Conservation (phyloP, 2,329 filamentous ascomycete species). For the Thelonectria olida region DNA sequence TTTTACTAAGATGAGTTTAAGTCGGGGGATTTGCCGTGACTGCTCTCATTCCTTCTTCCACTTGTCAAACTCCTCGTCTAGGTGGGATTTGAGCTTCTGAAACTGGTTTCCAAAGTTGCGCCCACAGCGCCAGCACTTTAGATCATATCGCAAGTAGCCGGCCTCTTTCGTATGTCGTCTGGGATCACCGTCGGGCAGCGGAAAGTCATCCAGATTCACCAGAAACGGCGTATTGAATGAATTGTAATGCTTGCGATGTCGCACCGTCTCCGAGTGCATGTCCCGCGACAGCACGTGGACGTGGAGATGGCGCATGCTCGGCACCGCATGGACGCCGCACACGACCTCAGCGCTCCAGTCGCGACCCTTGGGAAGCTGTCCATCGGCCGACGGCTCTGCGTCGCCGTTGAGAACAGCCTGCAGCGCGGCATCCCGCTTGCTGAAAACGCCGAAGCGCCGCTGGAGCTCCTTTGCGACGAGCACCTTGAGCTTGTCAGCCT, state of each 20-base stretch:
- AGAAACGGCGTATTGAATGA: constrained; percentile 90
- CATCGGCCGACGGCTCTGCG: constrained; percentile 36
- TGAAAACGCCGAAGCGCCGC: constrained; percentile 71
- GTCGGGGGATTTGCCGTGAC: neutral
- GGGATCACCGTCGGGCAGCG: constrained; percentile 72
- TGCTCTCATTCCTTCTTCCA: constrained; percentile 72
- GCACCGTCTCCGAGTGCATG: constrained; percentile 75
- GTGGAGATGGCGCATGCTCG: constrained; percentile 93
- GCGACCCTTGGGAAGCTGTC: constrained; percentile 72
- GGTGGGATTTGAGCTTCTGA: constrained; percentile 76
- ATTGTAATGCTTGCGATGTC: constrained; percentile 89
- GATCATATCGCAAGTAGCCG: constrained; percentile 70
- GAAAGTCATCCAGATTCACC: constrained; percentile 81
- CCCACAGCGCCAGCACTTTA: constrained; percentile 88
- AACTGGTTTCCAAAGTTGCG: constrained; percentile 79
- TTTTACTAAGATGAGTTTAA: neutral
- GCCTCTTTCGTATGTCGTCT: constrained; percentile 65
- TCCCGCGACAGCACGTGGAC: constrained; percentile 88
- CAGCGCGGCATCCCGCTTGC: constrained; percentile 69
- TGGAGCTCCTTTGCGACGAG: constrained; percentile 81
- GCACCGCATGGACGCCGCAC: constrained; percentile 84
- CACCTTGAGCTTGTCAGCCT: constrained; percentile 67
- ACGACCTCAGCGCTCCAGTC: constrained; percentile 82
- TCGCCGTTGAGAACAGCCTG: constrained; percentile 73
- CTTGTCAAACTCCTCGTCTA: constrained; percentile 76